Percentiles rank a stretch among this genome's conserved stretches.
Conservation (phyloP, 1,284 basidiomycete genomes). For the Malassezia yamatoensis region DNA sequence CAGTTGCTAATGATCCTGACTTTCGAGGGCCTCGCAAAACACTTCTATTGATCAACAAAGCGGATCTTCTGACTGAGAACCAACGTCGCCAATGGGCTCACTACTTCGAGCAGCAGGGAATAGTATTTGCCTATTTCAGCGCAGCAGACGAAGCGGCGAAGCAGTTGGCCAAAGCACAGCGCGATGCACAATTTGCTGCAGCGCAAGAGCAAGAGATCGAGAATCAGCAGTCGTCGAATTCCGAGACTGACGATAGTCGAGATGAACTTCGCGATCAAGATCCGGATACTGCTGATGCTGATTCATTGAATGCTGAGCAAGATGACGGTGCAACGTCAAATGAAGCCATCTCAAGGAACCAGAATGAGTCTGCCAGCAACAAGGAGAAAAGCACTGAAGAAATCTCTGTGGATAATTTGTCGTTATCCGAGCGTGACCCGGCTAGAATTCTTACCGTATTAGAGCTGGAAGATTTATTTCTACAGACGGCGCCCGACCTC, state of each 20-base stretch:
- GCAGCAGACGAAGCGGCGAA: constrained; percentile 77
- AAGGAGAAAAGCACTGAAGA: no score
- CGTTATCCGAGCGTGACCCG: constrained; percentile 54
- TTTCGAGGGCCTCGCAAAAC: constrained; percentile 57
- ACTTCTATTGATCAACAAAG: constrained; percentile 87
- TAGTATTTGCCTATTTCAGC: constrained; percentile 91
- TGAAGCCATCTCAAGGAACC: no score
- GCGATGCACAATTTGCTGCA: constrained; percentile 53
- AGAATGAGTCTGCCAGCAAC: no score
- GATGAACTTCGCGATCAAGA: not conserved
- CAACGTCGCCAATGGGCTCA: constrained; percentile 83
- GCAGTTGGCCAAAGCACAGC: constrained; percentile 51
- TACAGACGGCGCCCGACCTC: constrained; percentile 65
- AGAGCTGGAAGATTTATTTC: constrained; percentile 80
- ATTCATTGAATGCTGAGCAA: no score
- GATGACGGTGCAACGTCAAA: no score
- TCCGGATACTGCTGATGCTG: no score
- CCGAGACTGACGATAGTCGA: no score
- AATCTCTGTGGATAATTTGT: not conserved
- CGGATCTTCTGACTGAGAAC: constrained; percentile 75
- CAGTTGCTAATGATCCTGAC: constrained; percentile 59
- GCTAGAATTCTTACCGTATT: constrained; percentile 72
- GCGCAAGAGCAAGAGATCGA: constrained; percentile 35
- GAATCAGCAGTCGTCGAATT: not conserved
- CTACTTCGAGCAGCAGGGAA: constrained; percentile 72